Evolutionary conservation across 768 basidiomycete genomes (phyloP), one percentile per base, ranked within the genome.

Genomic region (Leccinum variicolor): DNA sequence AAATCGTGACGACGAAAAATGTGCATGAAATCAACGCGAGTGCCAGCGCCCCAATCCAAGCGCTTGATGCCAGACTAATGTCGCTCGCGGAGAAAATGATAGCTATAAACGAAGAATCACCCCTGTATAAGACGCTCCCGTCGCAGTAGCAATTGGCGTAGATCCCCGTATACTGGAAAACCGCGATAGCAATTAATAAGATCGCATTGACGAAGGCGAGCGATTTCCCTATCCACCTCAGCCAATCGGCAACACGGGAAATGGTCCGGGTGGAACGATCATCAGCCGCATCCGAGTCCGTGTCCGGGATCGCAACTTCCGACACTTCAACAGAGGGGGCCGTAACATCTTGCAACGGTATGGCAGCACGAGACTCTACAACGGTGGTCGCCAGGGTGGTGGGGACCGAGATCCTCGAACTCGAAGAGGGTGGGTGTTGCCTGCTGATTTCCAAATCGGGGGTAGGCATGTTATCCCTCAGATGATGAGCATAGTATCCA

Each of bases 131-230:
- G 4, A 70, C 62, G 39, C 64, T 71, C 29, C 69, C 63, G 28
- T 70, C 59, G 28, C 73, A 74, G 10, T 62, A 75, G 49, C 74
- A 74, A 4, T 55, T 64, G 17, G 62, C 50, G 46, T 60, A 74
- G 10, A 65, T 52, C 29, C 63, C 55, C 5, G 65, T 41, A 28
- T 66, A 74, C 34, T 74, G 73, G 31, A 75, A 63, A 11, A 74
- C 2, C 13, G 69, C 71, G 11, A 55, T 60, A 39, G 60, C 21
- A 17, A 74, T 2, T 49, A 70, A 58, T 11, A 60, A 60, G 14
- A 67, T 58, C 6, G 71, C 64, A 28, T 74, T 74, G 52, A 59
- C 6, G 13, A 65, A 49, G 5, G 74, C 73, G 15, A 75, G 29
- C 3, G 56, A 17, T 55, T 74, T 69, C 11, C 68, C 69, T 10